Base-by-base conservation (phyloP, 2,329 filamentous ascomycete species). In the Beauveria sp. region DNA sequence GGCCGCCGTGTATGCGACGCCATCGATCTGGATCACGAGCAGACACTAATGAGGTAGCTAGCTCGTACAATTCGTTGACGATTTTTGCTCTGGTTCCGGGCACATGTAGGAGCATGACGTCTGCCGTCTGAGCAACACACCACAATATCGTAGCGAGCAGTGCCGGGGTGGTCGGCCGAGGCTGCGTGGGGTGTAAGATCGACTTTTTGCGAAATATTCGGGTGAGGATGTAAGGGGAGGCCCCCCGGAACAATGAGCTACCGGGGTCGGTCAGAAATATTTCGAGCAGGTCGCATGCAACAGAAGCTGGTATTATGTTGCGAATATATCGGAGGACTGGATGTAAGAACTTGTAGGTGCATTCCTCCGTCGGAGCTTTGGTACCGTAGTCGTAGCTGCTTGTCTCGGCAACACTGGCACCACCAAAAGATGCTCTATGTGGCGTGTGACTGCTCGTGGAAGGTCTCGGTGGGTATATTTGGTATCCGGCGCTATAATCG, bases 71-170 rank as follows among this genome's bases (percentile, higher is more conserved):
- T 62, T 68, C 76, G 65, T 72, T 75, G 64, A 69, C 74, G 7
- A 76, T 74, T 45, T 73, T 73, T 12, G 74, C 71, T 18, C 77
- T 71, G 2, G 75, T 74, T 0, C 76, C 76, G 8, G 74, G 76
- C 0, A 76, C 70, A 22, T 76, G 71, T 9, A 80, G 72, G 20
- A 77, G 65, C 31, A 72, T 73, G 54, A 77, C 76, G 55, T 80
- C 77, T 1, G 78, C 77, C 12, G 77, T 80, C 61, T 81, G 77
- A 0, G 77, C 75, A 10, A 76, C 74, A 50, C 75, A 77, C 75
- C 79, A 82, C 0, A 82, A 70, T 62, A 82, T 80, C 1, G 77
- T 77, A 0, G 75, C 73, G 6, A 82, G 67, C 5, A 82, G 68
- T 1, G 79, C 77, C 1, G 78, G 75, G 0, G 77, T 76, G 0